These are phyloP conservation scores for Diplotaxis tenuifolia DNA, from an alignment of 345 rosid genomes.

Conservation along the genomic window DNA sequence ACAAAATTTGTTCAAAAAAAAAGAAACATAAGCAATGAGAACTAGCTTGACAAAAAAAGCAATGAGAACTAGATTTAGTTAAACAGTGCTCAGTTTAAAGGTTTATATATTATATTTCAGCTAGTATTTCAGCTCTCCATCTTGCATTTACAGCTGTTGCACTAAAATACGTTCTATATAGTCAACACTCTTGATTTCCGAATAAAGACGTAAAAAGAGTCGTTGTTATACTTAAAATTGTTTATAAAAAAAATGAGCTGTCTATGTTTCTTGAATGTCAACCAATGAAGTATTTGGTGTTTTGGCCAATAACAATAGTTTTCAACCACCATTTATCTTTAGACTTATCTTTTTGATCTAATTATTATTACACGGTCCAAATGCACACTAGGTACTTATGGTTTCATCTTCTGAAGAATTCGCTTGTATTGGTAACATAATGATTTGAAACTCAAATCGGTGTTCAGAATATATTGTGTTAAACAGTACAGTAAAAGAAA, in stretches of 20 bases:
- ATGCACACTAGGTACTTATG: background rate
- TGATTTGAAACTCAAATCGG: background rate
- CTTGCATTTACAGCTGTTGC: background rate
- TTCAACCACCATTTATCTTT: background rate
- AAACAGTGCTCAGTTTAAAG: background rate
- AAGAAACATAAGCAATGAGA: too few relatives aligned
- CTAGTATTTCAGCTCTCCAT: background rate
- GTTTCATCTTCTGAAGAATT: background rate
- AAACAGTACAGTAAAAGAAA: background rate
- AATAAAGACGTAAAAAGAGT: background rate
- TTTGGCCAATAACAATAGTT: background rate
- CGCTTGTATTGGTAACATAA: background rate
- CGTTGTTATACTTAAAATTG: background rate
- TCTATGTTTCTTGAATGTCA: background rate
- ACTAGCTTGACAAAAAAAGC: too few relatives aligned
- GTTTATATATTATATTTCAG: background rate
- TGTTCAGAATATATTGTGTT: background rate
- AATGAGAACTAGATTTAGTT: too few relatives aligned
- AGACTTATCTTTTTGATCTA: background rate
- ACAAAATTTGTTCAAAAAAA: too few relatives aligned
- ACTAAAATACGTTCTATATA: background rate
- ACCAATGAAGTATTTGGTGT: background rate
- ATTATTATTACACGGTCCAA: background rate
- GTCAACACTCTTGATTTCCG: background rate
- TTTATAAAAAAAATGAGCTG: background rate